A percentile compares a stretch with the other conserved stretches of the same genome.
phyloP scores from a whole-genome alignment of 768 basidiomycete species.

The Agaricus subrufescens region DNA sequence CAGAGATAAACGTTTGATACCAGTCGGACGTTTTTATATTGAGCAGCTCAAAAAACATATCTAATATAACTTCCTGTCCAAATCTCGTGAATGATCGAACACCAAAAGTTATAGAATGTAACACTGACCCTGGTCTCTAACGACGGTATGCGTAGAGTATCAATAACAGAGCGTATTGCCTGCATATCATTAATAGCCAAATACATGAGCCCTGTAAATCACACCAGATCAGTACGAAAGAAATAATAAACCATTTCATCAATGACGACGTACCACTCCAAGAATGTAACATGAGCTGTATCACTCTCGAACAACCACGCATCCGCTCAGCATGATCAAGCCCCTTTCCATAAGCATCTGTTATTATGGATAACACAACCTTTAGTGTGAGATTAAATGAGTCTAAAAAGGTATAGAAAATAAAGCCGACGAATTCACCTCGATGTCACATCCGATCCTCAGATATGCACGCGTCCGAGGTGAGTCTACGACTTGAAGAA shows the following conservation, averaged over 20 bases:
- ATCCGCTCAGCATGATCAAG: slow-evolving; percentile 76
- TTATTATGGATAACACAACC: slow-evolving; percentile 86
- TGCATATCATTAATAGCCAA: slow-evolving; percentile 87
- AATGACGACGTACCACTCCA: slow-evolving; percentile 71
- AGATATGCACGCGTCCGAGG: slow-evolving; percentile 79
- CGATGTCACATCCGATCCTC: slow-evolving; percentile 80
- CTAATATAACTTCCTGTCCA: slow-evolving; percentile 80
- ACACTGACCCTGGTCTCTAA: slow-evolving; percentile 72
- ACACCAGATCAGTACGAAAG: not conserved
- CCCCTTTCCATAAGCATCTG: slow-evolving; percentile 88
- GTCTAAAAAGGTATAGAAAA: not conserved
- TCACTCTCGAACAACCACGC: slow-evolving; percentile 69
- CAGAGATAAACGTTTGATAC: slow-evolving; percentile 90
- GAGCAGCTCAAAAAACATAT: slow-evolving; percentile 91
- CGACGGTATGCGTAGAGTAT: slow-evolving; percentile 85
- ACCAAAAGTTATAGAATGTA: not conserved
- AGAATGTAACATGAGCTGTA: slow-evolving; percentile 79
- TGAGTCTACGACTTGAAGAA: slow-evolving; percentile 80
- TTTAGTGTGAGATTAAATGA: slow-evolving; percentile 20
- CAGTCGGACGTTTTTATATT: slow-evolving; percentile 91
- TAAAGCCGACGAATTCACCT: slow-evolving; percentile 47
- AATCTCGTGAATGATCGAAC: not conserved
- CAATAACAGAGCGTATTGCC: slow-evolving; percentile 79
- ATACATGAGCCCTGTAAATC: slow-evolving; percentile 74
- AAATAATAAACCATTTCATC: not conserved